A percentile compares a stretch with the other conserved stretches of the same genome.
Evolutionary conservation across 306 rosid species (phyloP).

Genomic region (Cajanus cajan): DNA sequence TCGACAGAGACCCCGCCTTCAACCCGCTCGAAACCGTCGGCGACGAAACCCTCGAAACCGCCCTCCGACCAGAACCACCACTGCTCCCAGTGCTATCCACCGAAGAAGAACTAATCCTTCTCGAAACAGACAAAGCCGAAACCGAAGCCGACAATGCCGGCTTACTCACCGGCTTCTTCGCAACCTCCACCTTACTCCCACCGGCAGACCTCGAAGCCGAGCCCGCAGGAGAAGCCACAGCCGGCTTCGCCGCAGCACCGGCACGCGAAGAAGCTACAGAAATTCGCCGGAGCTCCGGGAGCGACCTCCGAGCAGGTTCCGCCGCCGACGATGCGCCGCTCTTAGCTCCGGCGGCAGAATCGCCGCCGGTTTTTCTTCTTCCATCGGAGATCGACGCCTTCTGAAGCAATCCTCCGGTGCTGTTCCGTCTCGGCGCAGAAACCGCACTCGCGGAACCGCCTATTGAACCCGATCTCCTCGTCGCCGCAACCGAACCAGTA

Average conservation of each 20-base stretch:
- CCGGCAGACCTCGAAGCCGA: conserved; percentile 45
- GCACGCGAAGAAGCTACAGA: conserved; percentile 47
- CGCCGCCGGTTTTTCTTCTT: conserved; percentile 29
- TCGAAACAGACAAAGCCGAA: conserved; percentile 47
- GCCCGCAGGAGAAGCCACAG: conserved; percentile 37
- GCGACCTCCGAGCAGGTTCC: conserved; percentile 60
- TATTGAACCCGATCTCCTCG: conserved; percentile 48
- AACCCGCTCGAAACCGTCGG: conserved; percentile 58
- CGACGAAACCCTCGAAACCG: conserved; percentile 57
- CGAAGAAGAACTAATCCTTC: conserved; percentile 47
- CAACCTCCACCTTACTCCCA: conserved; percentile 39
- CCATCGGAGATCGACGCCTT: conserved; percentile 49
- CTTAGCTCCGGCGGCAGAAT: conserved; percentile 35
- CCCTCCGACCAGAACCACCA: conserved; percentile 58
- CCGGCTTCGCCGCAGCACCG: conserved; percentile 44
- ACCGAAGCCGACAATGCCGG: conserved; percentile 43
- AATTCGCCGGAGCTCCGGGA: conserved; percentile 72
- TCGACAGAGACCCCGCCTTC: conserved; percentile 58
- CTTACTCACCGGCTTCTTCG: conserved; percentile 53
- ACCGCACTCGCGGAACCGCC: conserved; percentile 42
- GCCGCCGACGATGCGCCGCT: conserved; percentile 22
- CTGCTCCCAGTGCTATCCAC: conserved; percentile 60
- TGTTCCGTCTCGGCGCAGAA: conserved; percentile 59
- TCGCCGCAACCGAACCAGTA: conserved; percentile 21
- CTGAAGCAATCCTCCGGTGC: conserved; percentile 71